These are phyloP conservation scores for Quercus lobata DNA, from an alignment of 331 rosid genomes.

Conservation along the genomic window DNA sequence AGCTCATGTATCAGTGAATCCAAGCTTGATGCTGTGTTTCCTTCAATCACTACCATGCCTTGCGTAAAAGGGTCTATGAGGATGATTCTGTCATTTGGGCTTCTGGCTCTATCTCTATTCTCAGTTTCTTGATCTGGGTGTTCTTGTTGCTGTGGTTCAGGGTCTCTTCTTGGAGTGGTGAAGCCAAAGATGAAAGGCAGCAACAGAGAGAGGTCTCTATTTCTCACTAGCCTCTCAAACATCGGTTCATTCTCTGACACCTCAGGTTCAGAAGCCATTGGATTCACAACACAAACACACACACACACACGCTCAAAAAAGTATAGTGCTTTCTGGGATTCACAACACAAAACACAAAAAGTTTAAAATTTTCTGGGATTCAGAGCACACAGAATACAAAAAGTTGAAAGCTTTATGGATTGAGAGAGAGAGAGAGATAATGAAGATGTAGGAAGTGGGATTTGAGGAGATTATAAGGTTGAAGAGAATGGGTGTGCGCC, in stretches of 20 bases:
- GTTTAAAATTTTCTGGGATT: too few species aligned
- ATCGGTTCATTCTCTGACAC: conserved; percentile 32
- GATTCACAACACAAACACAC: background rate
- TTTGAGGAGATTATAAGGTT: background rate
- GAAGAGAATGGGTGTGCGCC: conserved; percentile 1
- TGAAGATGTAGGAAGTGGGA: background rate
- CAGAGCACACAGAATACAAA: background rate
- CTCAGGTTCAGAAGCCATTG: conserved; percentile 57
- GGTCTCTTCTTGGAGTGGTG: conserved; percentile 9
- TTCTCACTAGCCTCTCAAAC: conserved; percentile 37
- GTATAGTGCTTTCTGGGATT: background rate
- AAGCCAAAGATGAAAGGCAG: conserved; percentile 58
- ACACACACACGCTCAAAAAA: background rate
- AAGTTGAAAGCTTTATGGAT: background rate
- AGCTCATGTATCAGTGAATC: conserved; percentile 46
- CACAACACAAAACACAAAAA: background rate
- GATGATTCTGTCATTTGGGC: conserved; percentile 35
- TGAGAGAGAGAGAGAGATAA: background rate
- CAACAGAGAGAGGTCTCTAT: conserved; percentile 47
- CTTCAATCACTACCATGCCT: conserved; percentile 57
- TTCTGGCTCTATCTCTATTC: background rate
- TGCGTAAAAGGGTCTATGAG: conserved; percentile 59
- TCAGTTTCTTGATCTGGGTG: conserved; percentile 19
- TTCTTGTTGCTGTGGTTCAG: background rate
- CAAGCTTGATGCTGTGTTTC: conserved; percentile 27